phyloP scores from a whole-genome alignment of 176 grass and related monocot genomes.

The Raddia distichophylla region DNA sequence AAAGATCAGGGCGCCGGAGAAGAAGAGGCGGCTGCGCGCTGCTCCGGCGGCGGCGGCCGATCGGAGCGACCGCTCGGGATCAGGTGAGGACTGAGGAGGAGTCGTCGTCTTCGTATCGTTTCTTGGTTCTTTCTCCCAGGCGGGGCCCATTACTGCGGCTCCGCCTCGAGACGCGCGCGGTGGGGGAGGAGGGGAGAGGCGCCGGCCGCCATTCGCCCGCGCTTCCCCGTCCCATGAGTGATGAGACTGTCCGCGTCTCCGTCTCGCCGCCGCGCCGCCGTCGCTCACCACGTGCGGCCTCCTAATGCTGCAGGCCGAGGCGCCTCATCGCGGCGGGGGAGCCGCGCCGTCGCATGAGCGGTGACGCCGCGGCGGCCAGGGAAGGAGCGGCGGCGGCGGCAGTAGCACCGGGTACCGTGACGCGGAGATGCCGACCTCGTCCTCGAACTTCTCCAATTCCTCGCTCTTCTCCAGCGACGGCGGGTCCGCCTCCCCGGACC shows the following conservation, averaged over 20 bases:
- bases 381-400: not conserved
- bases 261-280: not conserved
- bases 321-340: conserved; percentile 14
- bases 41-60: not conserved
- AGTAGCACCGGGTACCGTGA: not conserved
- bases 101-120: not conserved
- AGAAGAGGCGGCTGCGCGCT: not conserved
- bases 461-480: conserved; percentile 42
- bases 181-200: not conserved
- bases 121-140: not conserved
- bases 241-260: not conserved
- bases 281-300: conserved; percentile 36
- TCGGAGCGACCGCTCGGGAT: conserved; percentile 20
- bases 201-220: not conserved
- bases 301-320: conserved; percentile 47
- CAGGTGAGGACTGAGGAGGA: conserved; percentile 36
- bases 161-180: conserved; percentile 11
- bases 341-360: conserved; percentile 35
- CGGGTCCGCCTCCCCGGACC: conserved; percentile 29
- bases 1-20: not conserved
- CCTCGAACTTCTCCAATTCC: conserved; percentile 21
- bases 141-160: not conserved
- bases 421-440: conserved; percentile 41
- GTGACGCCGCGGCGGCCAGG: conserved; percentile 25
- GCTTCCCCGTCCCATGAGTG: not conserved